Evolutionary conservation across 1,284 basidiomycete species (phyloP), one percentile per base, ranked within the genome.

Genomic region (Phaffia rhodozyma): DNA sequence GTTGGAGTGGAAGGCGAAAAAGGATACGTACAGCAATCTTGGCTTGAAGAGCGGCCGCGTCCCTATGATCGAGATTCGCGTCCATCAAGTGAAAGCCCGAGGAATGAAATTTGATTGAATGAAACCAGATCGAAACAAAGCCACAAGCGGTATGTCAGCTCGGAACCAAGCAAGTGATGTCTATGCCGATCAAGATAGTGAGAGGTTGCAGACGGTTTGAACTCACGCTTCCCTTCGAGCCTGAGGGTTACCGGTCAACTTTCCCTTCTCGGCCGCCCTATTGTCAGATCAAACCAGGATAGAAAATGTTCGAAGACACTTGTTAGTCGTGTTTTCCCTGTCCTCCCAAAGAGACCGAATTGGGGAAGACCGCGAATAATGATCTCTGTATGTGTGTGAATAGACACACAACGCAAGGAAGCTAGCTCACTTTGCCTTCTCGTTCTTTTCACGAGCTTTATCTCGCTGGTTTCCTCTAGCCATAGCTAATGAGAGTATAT

Each of bases 391-490:
- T 34, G 13, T 43, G 38, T 7, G 38, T 43, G 38, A 11, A 43
- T 11, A 43, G 6, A 43, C 6, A 43, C 5, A 43, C 16, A 16
- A 43, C 5, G 13, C 38, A 38, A 58, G 50, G 25, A 30, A 49
- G 38, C 29, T 27, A 29, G 52, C 58, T 49, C 29, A 60, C 58
- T 60, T 60, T 34, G 47, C 58, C 58, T 60, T 60, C 58, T 60
- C 58, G 58, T 60, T 60, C 58, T 60, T 60, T 23, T 52, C 58
- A 20, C 58, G 25, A 29, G 58, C 58, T n/a, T 52, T 51, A 20
- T 60, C 58, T 25, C 58, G 58, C 49, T 60, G 58, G 49, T 60
- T 60, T 51, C 58, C 58, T n/a, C 58, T 49, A 21, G 58, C 58
- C 58, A 60, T 60, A 1, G 38, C 16, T 43, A 11, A 43, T 7